Evolutionary conservation across 164 flowering plant species (phyloP), one percentile per base, ranked within the genome.

Genomic region (Vitis amurensis): DNA sequence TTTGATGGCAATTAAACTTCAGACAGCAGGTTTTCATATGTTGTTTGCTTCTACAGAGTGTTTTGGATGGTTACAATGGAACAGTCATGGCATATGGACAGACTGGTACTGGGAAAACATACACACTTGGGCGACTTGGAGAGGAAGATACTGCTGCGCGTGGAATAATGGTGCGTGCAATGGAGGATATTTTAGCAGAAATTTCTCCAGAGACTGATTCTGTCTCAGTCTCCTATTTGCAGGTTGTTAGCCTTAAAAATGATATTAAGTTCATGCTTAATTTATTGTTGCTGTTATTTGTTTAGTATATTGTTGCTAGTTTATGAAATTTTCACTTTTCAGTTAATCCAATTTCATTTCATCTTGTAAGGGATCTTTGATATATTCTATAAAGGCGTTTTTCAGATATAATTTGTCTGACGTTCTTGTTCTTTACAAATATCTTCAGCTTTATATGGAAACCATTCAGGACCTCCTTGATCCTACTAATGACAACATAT

Each of bases 11-110:
- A 47, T 56, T 59, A 37, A 49, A 67, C 48, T 55, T 19, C 27
- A 37, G 16, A 12, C 51, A 61, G 27, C 27, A 50, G 27, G 27
- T 47, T 37, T 60, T 31, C 30, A 53, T 50, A 52, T 73, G 9
- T 50, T 47, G 44, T 6, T 6, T 6, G 7, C 5, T 37, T 37
- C 7, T 37, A 6, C 4, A 37, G 44, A 37, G 44, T 3, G 44
- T 37, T 37, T 23, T 23, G 27, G 27, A 23, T 23, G 27, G 27
- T 23, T 23, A 23, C 27, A 95, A 95, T 80, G 99, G 99, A 61
- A 95, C 99, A 12, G 82, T 95, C 47, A 95, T 95, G 99, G 99
- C 99, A 29, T 95, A 93, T 84, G 98, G 99, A 59, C 98, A 95
- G 72, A 95, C 99, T 58, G 98, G 98, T 59, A 95, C 98, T 17